Evolutionary conservation across 2,329 filamentous ascomycete species (phyloP).

Genomic region (Fonsecaea nubica): DNA sequence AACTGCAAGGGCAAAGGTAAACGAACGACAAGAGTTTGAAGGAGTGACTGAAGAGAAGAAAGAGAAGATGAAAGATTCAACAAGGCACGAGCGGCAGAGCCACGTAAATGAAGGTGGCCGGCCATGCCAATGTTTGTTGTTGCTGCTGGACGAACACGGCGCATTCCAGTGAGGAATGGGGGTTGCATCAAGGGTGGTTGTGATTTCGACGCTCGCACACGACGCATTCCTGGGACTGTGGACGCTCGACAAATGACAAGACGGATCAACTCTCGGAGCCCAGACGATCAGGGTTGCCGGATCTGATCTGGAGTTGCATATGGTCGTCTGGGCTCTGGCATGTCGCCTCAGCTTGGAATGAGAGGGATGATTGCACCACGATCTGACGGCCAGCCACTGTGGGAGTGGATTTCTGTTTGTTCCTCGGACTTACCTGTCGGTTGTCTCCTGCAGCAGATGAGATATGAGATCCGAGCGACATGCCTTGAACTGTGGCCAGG

Average conservation of each 20-base stretch:
- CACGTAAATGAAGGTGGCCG: conserved; percentile 22
- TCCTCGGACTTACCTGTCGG: neutral
- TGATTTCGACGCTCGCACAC: conserved; percentile 4
- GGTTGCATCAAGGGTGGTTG: neutral
- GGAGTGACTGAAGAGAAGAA: conserved; percentile 21
- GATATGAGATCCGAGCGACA: neutral
- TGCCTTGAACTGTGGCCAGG: neutral
- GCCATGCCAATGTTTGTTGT: conserved; percentile 19
- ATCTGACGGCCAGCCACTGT: neutral
- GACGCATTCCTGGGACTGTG: neutral
- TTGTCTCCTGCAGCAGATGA: no score
- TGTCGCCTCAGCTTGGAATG: conserved; percentile 29
- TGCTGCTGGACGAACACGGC: neutral
- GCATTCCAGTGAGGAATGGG: conserved; percentile 19
- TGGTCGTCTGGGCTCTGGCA: conserved; percentile 7
- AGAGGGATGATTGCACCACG: conserved; percentile 11
- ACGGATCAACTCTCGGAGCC: neutral
- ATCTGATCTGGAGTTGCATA: conserved; percentile 2
- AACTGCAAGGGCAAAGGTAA: neutral
- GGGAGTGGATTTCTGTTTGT: neutral
- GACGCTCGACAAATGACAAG: neutral
- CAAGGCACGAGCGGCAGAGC: conserved; percentile 11
- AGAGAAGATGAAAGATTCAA: neutral
- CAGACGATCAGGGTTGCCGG: neutral
- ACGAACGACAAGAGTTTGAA: conserved; percentile 8